A percentile compares a stretch with the other conserved stretches of the same genome.
Conservation (phyloP, 2,329 filamentous ascomycete species). For the Zymoseptoria brevis region DNA sequence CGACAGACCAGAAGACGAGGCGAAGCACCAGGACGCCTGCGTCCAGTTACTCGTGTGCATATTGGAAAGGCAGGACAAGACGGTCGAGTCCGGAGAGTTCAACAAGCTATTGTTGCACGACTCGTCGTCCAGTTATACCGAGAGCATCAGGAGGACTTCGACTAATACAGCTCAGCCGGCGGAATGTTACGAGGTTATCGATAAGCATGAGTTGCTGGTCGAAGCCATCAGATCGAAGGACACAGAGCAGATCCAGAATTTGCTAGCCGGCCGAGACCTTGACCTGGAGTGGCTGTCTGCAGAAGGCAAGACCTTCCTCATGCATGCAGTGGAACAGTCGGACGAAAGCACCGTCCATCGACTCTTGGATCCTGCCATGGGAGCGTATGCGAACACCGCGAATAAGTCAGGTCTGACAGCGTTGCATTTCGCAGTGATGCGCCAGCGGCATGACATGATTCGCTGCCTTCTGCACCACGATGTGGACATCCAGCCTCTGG, state of each 20-base stretch:
- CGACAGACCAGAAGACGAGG: slow-evolving; percentile 2
- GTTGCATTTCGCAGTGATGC: slow-evolving; percentile 13
- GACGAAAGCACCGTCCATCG: slow-evolving; percentile 13
- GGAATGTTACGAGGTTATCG: slow-evolving; percentile 5
- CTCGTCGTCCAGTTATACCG: slow-evolving; percentile 4
- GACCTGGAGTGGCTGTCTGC: slow-evolving; percentile 10
- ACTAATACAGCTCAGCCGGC: slow-evolving; percentile 1
- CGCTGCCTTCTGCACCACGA: slow-evolving; percentile 13
- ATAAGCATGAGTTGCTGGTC: slow-evolving; percentile 12
- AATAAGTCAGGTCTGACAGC: slow-evolving; percentile 12
- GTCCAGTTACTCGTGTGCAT: slow-evolving; percentile 14
- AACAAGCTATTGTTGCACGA: slow-evolving; percentile 1
- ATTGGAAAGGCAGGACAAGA: slow-evolving; percentile 13
- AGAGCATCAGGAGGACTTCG: slow-evolving; percentile 10
- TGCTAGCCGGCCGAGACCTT: slow-evolving; percentile 7
- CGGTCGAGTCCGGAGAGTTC: slow-evolving; percentile 14
- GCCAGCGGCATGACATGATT: slow-evolving; percentile 13
- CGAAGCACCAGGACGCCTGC: slow-evolving; percentile 8
- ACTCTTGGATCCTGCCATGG: slow-evolving; percentile 13
- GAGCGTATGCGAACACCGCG: slow-evolving; percentile 12
- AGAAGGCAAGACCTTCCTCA: slow-evolving; percentile 14
- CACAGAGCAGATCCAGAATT: slow-evolving; percentile 7
- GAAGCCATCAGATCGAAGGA: slow-evolving; percentile 13
- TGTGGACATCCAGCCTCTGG: slow-evolving; percentile 10
- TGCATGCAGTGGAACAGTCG: slow-evolving; percentile 15